A percentile compares a stretch with the other conserved stretches of the same genome.
Evolutionary conservation across 2,329 filamentous ascomycete species (phyloP).

Genomic region (Aspergillus awamori): DNA sequence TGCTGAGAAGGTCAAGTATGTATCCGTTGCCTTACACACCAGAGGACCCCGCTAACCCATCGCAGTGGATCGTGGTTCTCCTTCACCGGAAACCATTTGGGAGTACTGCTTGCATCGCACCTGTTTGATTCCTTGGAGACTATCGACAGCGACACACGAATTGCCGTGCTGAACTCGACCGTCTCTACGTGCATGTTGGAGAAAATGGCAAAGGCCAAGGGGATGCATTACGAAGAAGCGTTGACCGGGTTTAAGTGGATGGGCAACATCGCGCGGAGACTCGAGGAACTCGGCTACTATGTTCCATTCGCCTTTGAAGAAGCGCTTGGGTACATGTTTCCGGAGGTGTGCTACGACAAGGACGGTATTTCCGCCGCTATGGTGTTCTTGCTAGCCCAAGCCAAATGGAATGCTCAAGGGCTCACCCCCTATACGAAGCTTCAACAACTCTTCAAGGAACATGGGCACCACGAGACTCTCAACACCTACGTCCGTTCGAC

Average conservation of each 20-base stretch:
- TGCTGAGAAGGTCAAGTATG: constrained; percentile 58
- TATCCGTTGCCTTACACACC: not conserved
- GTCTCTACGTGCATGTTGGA: constrained; percentile 67
- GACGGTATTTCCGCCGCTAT: constrained; percentile 65
- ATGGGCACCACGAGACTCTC: constrained; percentile 64
- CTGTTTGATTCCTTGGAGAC: constrained; percentile 52
- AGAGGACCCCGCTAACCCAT: not conserved
- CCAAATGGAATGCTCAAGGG: constrained; percentile 54
- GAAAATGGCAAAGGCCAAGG: constrained; percentile 57
- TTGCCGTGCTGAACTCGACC: constrained; percentile 64
- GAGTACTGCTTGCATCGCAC: constrained; percentile 62
- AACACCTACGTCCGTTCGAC: constrained; percentile 67
- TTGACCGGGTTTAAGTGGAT: constrained; percentile 71
- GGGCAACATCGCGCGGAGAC: constrained; percentile 60
- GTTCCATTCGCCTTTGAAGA: constrained; percentile 66
- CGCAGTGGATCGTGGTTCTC: constrained; percentile 58
- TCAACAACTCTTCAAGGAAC: constrained; percentile 58
- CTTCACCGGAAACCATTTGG: constrained; percentile 68
- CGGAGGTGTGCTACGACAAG: constrained; percentile 64
- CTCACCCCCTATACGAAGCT: constrained; percentile 62
- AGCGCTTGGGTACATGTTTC: constrained; percentile 69
- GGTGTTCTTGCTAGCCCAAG: constrained; percentile 60
- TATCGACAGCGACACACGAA: constrained; percentile 39
- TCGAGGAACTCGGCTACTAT: constrained; percentile 53
- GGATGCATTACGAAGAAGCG: constrained; percentile 62